These are phyloP conservation scores for Teunomyces aglyptinius DNA, from an alignment of 805 yeast species.

Conservation along the genomic window DNA sequence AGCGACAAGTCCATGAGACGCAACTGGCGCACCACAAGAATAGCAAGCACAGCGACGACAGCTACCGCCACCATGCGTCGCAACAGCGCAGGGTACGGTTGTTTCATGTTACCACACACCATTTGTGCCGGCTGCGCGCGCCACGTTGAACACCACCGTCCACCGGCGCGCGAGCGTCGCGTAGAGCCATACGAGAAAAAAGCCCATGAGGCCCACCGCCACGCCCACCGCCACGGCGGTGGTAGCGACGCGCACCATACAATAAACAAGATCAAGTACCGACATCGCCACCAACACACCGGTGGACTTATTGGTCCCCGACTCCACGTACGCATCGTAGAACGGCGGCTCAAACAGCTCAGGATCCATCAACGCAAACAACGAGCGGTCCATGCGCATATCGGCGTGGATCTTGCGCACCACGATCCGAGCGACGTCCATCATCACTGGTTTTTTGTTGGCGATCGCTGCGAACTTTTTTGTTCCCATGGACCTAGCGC, in stretches of 20 bases:
- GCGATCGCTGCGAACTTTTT: not conserved
- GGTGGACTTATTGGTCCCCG: not conserved
- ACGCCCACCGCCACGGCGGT: constrained; percentile 13
- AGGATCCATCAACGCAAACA: constrained; percentile 16
- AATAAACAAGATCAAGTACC: constrained; percentile 17
- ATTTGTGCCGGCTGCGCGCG: not conserved
- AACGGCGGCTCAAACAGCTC: constrained; percentile 28
- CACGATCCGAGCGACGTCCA: constrained; percentile 1
- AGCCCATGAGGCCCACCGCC: constrained; percentile 10
- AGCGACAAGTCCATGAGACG: not conserved
- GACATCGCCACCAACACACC: not conserved
- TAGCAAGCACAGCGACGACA: not conserved
- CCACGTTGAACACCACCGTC: constrained; percentile 7
- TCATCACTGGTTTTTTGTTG: not conserved
- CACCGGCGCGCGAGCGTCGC: constrained; percentile 16
- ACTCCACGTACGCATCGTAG: constrained; percentile 14
- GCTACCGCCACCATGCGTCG: not conserved
- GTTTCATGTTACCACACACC: not conserved
- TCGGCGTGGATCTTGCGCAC: constrained; percentile 6
- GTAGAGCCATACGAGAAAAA: constrained; percentile 13
- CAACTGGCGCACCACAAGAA: not conserved
- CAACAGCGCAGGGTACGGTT: not conserved
- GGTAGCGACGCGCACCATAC: constrained; percentile 13
- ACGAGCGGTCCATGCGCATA: not conserved
- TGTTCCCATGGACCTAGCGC: not conserved